Percentiles rank a stretch among this genome's conserved stretches.
phyloP scores from a whole-genome alignment of 1,284 basidiomycete genomes.

The Trichosporon faecale region DNA sequence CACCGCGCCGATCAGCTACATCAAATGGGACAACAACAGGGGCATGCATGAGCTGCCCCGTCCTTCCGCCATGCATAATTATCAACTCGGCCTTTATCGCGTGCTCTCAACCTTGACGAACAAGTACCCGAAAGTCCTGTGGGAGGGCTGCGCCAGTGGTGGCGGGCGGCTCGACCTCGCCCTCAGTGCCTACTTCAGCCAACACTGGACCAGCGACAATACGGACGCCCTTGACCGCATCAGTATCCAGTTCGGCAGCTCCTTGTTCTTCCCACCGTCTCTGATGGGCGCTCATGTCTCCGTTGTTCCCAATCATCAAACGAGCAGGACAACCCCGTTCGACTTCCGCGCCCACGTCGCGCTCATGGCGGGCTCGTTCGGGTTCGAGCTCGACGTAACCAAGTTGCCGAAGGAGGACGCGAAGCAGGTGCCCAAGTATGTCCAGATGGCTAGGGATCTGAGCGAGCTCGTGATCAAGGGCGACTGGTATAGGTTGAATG shows the following conservation, averaged over 20 bases:
- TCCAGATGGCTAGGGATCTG: constrained; percentile 29
- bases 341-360: constrained; percentile 44
- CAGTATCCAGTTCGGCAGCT: constrained; percentile 37
- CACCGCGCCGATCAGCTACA: constrained; percentile 32
- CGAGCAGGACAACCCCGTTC: constrained; percentile 31
- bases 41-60: constrained; percentile 39
- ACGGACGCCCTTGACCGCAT: constrained; percentile 38
- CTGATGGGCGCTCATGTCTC: constrained; percentile 38
- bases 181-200: constrained; percentile 36
- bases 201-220: constrained; percentile 40
- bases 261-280: constrained; percentile 34
- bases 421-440: constrained; percentile 21
- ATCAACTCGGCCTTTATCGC: constrained; percentile 41
- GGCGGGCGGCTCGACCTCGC: constrained; percentile 41
- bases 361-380: constrained; percentile 41
- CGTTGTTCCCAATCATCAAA: constrained; percentile 37
- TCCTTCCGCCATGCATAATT: constrained; percentile 29
- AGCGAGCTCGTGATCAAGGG: constrained; percentile 32
- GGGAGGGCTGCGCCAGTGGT: constrained; percentile 41
- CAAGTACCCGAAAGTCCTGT: constrained; percentile 35
- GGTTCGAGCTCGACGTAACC: constrained; percentile 38
- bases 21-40: constrained; percentile 46
- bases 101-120: constrained; percentile 32
- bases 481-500: constrained; percentile 31
- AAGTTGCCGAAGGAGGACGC: constrained; percentile 27